Conservation (phyloP, 352 stramenopile species). For the Pelagophyceae sp. region DNA sequence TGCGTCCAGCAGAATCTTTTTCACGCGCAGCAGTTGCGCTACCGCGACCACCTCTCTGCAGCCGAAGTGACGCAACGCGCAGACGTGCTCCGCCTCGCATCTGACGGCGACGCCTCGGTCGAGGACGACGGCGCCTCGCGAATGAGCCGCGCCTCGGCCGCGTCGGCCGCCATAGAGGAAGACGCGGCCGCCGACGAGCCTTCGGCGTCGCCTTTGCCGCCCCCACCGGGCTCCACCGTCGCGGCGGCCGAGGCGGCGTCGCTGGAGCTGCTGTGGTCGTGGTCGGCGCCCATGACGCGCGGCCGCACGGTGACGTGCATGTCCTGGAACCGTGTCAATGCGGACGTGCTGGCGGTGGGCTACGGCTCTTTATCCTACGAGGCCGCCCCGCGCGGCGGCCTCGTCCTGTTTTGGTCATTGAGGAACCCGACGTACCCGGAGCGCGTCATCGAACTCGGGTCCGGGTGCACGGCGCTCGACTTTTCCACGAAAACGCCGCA, state of each 20-base stretch:
- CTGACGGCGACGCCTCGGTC: not conserved
- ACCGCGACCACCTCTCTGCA: constrained; percentile 61
- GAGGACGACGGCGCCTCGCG: not conserved
- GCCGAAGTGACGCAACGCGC: not conserved
- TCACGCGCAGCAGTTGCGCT: constrained; percentile 64
- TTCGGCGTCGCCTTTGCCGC: constrained; percentile 22
- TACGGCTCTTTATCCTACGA: constrained; percentile 49
- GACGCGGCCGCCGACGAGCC: constrained; percentile 13
- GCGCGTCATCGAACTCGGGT: constrained; percentile 60
- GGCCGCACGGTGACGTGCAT: constrained; percentile 58
- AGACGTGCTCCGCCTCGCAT: not conserved
- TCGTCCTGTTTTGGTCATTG: constrained; percentile 84
- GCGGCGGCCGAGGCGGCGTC: constrained; percentile 17
- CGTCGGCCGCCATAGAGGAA: not conserved
- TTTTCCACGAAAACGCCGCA: constrained; percentile 72
- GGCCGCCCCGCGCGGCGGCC: constrained; percentile 36
- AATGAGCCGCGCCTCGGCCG: too few species aligned
- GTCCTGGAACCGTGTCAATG: constrained; percentile 68
- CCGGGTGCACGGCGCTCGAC: constrained; percentile 67
- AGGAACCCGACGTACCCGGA: constrained; percentile 80
- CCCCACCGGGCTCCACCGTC: not conserved
- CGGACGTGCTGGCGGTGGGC: constrained; percentile 75
- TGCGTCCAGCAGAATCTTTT: constrained; percentile 75
- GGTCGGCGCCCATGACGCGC: constrained; percentile 54
- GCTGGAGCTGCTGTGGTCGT: constrained; percentile 64